Evolutionary conservation across 1,284 basidiomycete genomes (phyloP).

Genomic region (Bjerkandera adusta): DNA sequence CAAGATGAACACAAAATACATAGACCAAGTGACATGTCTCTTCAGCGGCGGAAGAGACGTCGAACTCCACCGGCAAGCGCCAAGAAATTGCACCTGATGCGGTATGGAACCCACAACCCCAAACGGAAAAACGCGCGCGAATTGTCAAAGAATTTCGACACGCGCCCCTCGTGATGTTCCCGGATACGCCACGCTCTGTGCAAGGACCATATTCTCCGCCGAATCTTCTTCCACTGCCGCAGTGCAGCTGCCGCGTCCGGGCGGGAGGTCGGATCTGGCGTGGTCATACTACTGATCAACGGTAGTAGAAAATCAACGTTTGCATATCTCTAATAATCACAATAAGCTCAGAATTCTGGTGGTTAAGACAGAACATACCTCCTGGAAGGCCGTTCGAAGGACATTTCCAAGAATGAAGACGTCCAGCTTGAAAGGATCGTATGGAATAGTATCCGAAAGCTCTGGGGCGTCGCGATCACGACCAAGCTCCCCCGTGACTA

Average conservation of each 20-base stretch:
- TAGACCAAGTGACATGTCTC: too few relatives aligned
- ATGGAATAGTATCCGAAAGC: slow-evolving; percentile 21
- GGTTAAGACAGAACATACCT: slow-evolving; percentile 19
- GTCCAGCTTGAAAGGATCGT: slow-evolving; percentile 31
- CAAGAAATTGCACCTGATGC: too few relatives aligned
- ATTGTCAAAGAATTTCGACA: too few relatives aligned
- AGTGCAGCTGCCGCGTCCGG: background rate
- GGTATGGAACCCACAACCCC: too few relatives aligned
- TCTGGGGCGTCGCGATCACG: slow-evolving; percentile 28
- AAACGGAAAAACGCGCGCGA: too few relatives aligned
- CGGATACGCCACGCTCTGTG: background rate
- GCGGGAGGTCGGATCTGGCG: background rate
- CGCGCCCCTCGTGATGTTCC: background rate
- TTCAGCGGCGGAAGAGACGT: too few relatives aligned
- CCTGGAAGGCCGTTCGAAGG: slow-evolving; percentile 19
- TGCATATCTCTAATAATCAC: slow-evolving; percentile 11
- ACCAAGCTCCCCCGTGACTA: slow-evolving; percentile 17
- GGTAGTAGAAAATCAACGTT: slow-evolving; percentile 10
- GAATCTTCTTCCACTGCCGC: background rate
- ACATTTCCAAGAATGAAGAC: slow-evolving; percentile 29
- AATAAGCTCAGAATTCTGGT: background rate
- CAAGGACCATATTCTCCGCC: background rate
- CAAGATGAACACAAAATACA: too few relatives aligned
- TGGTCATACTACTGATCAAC: slow-evolving; percentile 1
- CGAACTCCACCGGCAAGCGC: too few relatives aligned